Percentiles rank a stretch among this genome's conserved stretches.
These are phyloP conservation scores for Bremia lactucae DNA, from an alignment of 352 stramenopile species.

Conservation along the genomic window DNA sequence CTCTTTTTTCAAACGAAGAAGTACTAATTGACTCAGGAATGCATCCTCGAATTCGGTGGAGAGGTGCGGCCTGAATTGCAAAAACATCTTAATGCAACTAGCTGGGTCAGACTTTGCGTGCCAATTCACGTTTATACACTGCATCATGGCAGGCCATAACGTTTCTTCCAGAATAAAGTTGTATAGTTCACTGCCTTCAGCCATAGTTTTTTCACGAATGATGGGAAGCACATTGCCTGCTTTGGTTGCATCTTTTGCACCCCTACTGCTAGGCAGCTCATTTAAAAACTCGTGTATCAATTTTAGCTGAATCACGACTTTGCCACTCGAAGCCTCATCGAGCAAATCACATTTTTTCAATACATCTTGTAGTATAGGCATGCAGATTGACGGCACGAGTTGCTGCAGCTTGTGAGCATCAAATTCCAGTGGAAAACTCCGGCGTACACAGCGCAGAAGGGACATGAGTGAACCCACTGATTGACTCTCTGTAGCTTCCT, in stretches of 20 bases:
- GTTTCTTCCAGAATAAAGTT: conserved; percentile 72
- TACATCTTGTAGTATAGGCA: conserved; percentile 44
- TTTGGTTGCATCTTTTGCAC: background rate
- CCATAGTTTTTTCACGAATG: conserved; percentile 54
- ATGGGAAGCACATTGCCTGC: conserved; percentile 38
- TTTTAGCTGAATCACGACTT: conserved; percentile 37
- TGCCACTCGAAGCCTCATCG: conserved; percentile 11
- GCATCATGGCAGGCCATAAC: conserved; percentile 54
- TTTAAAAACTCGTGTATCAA: conserved; percentile 53
- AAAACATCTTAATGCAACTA: conserved; percentile 33
- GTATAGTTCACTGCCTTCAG: conserved; percentile 52
- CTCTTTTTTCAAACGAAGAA: conserved; percentile 58
- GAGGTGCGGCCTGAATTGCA: conserved; percentile 40
- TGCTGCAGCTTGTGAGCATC: conserved; percentile 65
- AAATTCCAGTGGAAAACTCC: conserved; percentile 50
- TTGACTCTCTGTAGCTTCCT: conserved; percentile 22
- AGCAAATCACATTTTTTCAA: conserved; percentile 34
- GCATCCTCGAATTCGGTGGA: conserved; percentile 35
- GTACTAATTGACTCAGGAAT: conserved; percentile 54
- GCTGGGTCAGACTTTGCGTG: conserved; percentile 24
- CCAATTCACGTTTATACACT: conserved; percentile 65
- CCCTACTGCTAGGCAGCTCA: conserved; percentile 19
- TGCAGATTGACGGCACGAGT: conserved; percentile 52
- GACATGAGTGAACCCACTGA: conserved; percentile 34
- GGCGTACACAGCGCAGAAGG: conserved; percentile 32